phyloP scores from a whole-genome alignment of 2,329 filamentous ascomycete species.

The Seiridium cupressi region DNA sequence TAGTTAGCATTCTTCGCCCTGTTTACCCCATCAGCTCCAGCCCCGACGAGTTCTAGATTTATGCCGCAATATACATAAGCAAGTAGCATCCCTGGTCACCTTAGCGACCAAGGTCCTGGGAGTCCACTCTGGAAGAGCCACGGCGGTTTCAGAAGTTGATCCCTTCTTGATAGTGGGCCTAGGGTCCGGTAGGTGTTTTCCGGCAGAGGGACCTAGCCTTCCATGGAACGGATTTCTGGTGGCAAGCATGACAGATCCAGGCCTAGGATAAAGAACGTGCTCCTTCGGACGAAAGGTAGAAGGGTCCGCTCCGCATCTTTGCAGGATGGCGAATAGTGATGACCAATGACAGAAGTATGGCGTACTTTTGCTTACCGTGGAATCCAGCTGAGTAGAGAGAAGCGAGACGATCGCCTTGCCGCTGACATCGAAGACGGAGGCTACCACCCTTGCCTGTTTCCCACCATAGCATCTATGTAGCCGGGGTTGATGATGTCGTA shows the following conservation, averaged over 20 bases:
- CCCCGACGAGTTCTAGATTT: background rate
- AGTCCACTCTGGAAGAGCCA: background rate
- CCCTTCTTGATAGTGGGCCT: background rate
- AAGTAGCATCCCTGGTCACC: background rate
- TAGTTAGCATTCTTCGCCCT: background rate
- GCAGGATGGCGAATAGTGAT: background rate
- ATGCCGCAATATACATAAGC: constrained; percentile 2
- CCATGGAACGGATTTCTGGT: background rate
- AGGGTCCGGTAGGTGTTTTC: constrained; percentile 3
- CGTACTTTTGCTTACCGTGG: background rate
- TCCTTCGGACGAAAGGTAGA: constrained; percentile 6
- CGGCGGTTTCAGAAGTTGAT: constrained; percentile 9
- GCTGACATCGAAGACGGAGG: background rate
- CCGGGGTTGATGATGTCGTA: background rate
- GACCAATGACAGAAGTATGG: background rate
- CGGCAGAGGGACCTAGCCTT: constrained; percentile 2
- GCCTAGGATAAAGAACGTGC: background rate
- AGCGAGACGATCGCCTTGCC: background rate
- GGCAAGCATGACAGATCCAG: background rate
- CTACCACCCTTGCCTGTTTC: background rate
- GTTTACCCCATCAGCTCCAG: background rate
- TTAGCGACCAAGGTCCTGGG: background rate
- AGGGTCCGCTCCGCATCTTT: background rate
- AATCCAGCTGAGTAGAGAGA: background rate
- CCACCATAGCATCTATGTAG: background rate